These are phyloP conservation scores for Cladophialophora exuberans DNA, from an alignment of 2,329 filamentous ascomycete genomes.

Conservation along the genomic window DNA sequence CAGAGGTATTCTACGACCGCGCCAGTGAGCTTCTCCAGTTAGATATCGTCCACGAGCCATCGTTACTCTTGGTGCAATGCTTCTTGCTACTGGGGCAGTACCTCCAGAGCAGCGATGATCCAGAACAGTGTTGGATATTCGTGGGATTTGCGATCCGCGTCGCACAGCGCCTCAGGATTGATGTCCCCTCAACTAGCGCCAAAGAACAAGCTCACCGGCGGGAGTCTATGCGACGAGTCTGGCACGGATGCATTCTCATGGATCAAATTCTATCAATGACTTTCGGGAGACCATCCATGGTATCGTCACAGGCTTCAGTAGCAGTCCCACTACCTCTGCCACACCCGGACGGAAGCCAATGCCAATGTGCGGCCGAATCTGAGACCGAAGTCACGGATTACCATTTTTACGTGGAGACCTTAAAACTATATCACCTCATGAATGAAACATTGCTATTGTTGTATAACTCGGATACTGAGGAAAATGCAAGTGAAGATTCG, in stretches of 20 bases:
- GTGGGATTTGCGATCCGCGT: constrained; percentile 51
- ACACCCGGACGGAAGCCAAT: background rate
- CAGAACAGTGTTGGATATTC: constrained; percentile 56
- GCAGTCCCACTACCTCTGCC: constrained; percentile 2
- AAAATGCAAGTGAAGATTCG: background rate
- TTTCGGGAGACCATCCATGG: constrained; percentile 13
- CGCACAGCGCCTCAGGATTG: constrained; percentile 52
- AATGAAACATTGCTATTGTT: constrained; percentile 2
- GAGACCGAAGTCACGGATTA: too few species aligned
- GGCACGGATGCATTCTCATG: constrained; percentile 44
- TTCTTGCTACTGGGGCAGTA: constrained; percentile 54
- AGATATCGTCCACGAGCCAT: constrained; percentile 44
- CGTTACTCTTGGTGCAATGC: constrained; percentile 50
- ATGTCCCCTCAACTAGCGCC: constrained; percentile 45
- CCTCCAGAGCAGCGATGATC: constrained; percentile 52
- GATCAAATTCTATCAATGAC: constrained; percentile 30
- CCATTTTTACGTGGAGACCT: background rate
- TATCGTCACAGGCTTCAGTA: constrained; percentile 5
- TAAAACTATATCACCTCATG: constrained; percentile 12
- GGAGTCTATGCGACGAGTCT: constrained; percentile 34
- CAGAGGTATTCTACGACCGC: constrained; percentile 47
- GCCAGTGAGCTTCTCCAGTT: constrained; percentile 49
- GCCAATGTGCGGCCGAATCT: background rate
- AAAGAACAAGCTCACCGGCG: constrained; percentile 30
- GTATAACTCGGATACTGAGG: too few species aligned